Evolutionary conservation across 2,329 filamentous ascomycete species (phyloP), one percentile per base, ranked within the genome.

Genomic region (Xylaria polymorpha): DNA sequence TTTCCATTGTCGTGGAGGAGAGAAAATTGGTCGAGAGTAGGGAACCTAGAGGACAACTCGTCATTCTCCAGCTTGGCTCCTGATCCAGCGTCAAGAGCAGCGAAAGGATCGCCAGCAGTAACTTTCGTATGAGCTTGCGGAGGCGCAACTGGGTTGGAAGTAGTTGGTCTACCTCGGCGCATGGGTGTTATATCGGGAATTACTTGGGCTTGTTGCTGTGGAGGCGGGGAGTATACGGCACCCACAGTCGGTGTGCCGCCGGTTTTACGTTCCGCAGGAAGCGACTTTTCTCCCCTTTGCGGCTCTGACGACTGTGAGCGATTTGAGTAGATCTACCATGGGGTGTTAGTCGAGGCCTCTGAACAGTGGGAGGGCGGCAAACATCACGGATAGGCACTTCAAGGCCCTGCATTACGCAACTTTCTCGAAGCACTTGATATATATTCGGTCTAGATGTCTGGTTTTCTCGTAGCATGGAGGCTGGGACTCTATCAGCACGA

Each of bases 131-230:
- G 91, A 5, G 92, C 94, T 8, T 84, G 83, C 29, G 81, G 79
- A 67, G 65, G 75, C 60, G 35, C 70, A 32, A 78, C 76, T 22
- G 82, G 81, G 9, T 81, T 79, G 18, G 83, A 77, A 5, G 79
- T 80, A 29, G 85, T 81, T 20, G 94, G 92, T 70, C 94, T 86
- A 4, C 96, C 96, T 81, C 96, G 88, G 69, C 96, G 89, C 96
- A 98, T 98, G 0, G 95, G 96, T 44, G 92, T 90, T 70, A 99
- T 94, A 29, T 98, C 94, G 9, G 96, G 96, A 64, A 98, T 90
- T 9, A 86, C 84, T 73, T 91, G 88, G 63, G 61, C 64, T 67
- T 92, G 88, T 73, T 92, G 87, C 65, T 92, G 88, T 32, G 89
- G 83, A 2, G 91, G 90, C n/a, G 92, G 90, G 6, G 93, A 89